Percentiles rank a stretch among this genome's conserved stretches.
Evolutionary conservation across 768 basidiomycete genomes (phyloP).

Genomic region (Boletus rubroflammeus): DNA sequence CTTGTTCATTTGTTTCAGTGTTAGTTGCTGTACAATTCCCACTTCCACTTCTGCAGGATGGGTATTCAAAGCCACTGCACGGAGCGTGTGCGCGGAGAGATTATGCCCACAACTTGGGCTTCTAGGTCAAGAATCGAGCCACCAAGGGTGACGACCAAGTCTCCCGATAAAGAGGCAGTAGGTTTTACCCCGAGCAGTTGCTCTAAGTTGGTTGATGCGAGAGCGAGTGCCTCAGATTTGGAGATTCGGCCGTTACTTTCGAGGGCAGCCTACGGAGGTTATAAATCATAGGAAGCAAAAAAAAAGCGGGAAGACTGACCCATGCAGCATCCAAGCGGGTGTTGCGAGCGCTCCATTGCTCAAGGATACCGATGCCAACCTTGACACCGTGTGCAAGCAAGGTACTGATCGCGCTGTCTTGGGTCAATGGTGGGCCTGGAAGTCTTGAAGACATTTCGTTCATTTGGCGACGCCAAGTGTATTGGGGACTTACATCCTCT

Average conservation of each 20-base stretch:
- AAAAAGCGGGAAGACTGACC: conserved; percentile 44
- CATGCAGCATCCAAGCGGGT: conserved; percentile 79
- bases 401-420: conserved; percentile 53
- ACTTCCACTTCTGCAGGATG: conserved; percentile 1
- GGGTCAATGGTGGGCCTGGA: conserved; percentile 30
- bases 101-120: conserved; percentile 49
- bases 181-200: conserved; percentile 34
- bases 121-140: conserved; percentile 49
- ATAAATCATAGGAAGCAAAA: conserved; percentile 15
- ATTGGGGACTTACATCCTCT: conserved; percentile 27
- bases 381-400: conserved; percentile 68
- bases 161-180: conserved; percentile 30
- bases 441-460: conserved; percentile 19
- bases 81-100: conserved; percentile 44
- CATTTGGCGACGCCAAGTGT: background rate
- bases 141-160: conserved; percentile 55
- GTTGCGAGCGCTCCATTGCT: conserved; percentile 71
- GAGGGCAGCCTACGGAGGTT: conserved; percentile 35
- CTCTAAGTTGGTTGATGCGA: conserved; percentile 55
- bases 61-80: conserved; percentile 49
- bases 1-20: background rate
- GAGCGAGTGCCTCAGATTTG: conserved; percentile 46
- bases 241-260: conserved; percentile 37
- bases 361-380: conserved; percentile 63
- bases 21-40: conserved; percentile 7